Conservation (phyloP, 139 green algal species). For the Dunaliella primolecta region DNA sequence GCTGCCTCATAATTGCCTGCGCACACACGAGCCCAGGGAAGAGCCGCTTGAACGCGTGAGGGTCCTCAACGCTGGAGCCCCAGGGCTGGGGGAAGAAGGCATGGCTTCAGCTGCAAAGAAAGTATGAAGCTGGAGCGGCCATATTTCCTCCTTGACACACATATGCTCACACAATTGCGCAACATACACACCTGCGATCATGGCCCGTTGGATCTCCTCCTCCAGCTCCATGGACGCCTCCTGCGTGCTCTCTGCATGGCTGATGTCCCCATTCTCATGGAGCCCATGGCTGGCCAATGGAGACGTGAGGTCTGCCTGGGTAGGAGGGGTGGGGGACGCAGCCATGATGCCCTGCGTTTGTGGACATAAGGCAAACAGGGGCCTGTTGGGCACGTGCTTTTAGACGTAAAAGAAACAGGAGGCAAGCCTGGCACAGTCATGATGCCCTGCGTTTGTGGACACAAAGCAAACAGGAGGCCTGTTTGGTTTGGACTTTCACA, state of each 20-base stretch:
- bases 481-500: no score
- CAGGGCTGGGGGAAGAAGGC: no score
- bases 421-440: background rate
- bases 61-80: no score
- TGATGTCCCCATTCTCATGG: background rate
- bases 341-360: background rate
- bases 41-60: background rate
- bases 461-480: no score
- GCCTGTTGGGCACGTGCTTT: no score
- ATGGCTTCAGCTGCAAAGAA: no score
- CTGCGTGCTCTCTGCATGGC: background rate
- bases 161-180: no score
- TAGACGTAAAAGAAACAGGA: no score
- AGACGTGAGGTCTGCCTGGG: background rate
- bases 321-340: background rate
- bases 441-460: background rate
- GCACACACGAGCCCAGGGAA: background rate
- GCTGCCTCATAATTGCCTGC: constrained; percentile 83
- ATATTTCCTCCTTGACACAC: no score
- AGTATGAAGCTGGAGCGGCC: no score
- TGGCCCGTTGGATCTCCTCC: constrained; percentile 73
- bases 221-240: constrained; percentile 53
- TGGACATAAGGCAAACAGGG: no score
- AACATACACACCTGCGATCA: constrained; percentile 79
- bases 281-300: background rate